A percentile compares a stretch with the other conserved stretches of the same genome.
These are phyloP conservation scores for Lenwebbia sp. DNA, from an alignment of 345 rosid genomes.

Conservation along the genomic window DNA sequence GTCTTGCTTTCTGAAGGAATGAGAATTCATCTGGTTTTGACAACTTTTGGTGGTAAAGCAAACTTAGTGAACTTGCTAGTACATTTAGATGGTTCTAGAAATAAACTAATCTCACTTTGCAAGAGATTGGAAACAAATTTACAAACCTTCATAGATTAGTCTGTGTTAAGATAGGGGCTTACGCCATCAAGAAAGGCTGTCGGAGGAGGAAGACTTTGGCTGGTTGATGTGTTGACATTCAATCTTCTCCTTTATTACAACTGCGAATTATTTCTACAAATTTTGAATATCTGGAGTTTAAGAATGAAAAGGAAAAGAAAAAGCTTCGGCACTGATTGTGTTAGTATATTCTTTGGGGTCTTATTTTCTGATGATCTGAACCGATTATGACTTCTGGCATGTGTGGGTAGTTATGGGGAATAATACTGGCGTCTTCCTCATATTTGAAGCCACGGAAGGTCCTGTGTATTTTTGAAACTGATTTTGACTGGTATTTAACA, in stretches of 20 bases:
- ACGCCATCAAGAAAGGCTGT: background rate
- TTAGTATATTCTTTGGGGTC: background rate
- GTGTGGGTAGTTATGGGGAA: background rate
- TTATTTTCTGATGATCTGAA: background rate
- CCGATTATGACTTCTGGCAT: background rate
- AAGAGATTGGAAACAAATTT: background rate
- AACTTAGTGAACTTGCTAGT: background rate
- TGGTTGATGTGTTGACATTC: background rate
- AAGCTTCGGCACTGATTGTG: background rate
- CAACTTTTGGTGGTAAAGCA: background rate
- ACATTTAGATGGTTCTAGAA: background rate
- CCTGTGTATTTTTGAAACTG: background rate
- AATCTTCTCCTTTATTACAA: background rate
- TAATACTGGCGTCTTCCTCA: background rate
- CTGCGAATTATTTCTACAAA: background rate
- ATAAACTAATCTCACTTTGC: background rate
- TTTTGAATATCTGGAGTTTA: background rate
- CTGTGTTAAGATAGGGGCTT: background rate
- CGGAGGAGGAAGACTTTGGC: background rate
- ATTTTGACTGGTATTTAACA: conserved; percentile 11
- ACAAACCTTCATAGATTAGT: background rate
- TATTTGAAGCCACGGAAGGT: background rate
- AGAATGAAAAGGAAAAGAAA: background rate
- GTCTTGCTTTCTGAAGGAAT: background rate
- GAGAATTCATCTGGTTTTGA: background rate